Conservation (phyloP, 1,284 basidiomycete genomes). For the Sporisorium graminicola region DNA sequence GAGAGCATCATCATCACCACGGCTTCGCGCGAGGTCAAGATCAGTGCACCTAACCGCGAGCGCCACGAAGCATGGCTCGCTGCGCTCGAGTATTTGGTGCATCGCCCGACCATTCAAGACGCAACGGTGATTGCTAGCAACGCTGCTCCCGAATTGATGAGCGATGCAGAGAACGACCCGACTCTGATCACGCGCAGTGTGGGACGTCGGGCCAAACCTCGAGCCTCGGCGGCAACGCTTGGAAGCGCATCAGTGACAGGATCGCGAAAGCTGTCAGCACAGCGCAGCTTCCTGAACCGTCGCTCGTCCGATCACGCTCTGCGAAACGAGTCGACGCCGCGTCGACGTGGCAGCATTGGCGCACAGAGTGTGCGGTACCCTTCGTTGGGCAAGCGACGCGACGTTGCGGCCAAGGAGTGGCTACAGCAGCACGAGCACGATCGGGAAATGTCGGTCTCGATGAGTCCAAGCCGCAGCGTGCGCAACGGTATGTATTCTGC, state of each 20-base stretch:
- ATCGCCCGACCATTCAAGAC: slow-evolving; percentile 47
- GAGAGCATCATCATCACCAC: slow-evolving; percentile 94
- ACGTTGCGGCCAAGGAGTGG: slow-evolving; percentile 89
- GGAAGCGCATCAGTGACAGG: slow-evolving; percentile 31
- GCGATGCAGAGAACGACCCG: slow-evolving; percentile 43
- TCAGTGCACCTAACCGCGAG: slow-evolving; percentile 92
- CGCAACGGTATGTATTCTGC: slow-evolving; percentile 27
- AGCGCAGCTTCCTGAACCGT: slow-evolving; percentile 63
- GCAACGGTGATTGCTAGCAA: slow-evolving; percentile 47
- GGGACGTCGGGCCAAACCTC: slow-evolving; percentile 39
- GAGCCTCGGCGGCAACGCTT: slow-evolving; percentile 30
- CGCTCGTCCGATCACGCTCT: slow-evolving; percentile 65
- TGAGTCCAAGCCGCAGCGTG: slow-evolving; percentile 42
- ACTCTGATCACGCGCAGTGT: slow-evolving; percentile 23
- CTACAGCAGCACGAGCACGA: slow-evolving; percentile 70
- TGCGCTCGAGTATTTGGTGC: slow-evolving; percentile 65
- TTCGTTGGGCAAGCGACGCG: slow-evolving; percentile 80
- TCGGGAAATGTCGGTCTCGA: slow-evolving; percentile 39
- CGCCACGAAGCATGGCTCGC: slow-evolving; percentile 96
- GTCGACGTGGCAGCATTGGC: slow-evolving; percentile 76
- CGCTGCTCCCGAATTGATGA: slow-evolving; percentile 31
- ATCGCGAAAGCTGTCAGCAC: slow-evolving; percentile 59
- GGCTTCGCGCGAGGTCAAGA: slow-evolving; percentile 94
- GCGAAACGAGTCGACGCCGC: slow-evolving; percentile 74
- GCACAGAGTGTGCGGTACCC: slow-evolving; percentile 73